Evolutionary conservation across 83 land plant species (phyloP), one percentile per base, ranked within the genome.

Genomic region (Thuja plicata): DNA sequence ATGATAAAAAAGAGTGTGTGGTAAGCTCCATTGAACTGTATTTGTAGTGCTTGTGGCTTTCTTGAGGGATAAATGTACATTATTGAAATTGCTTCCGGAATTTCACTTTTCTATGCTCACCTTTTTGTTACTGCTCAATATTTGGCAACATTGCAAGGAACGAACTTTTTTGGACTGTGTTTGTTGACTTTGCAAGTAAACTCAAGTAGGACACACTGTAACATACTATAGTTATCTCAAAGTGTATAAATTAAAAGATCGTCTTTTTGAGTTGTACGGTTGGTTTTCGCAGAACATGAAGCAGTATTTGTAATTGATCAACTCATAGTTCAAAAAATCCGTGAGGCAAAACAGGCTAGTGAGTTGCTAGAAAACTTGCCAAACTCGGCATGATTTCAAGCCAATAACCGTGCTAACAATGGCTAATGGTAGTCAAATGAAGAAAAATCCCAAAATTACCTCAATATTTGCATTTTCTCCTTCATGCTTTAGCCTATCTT

Each of bases 1-100:
- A 83, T 94, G 66, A 95, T 98, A 74, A 96, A 95, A 60, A 94
- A 93, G 81, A 95, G 88, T 89, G n/a, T 89, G 21, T 98, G 99
- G 99, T 98, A 89, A 88, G 97, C 88, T 41, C 21, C 15, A 55
- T 40, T 34, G 66, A 86, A 55, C 35, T 19, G 52, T 86, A 24
- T 80, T 41, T 19, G n/a, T 80, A 27, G 45, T 3, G 7, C 41
- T 17, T 80, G 41, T 80, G 24, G 27, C 27, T 38, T 37, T 9
- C 71, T 1, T 17, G 41, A 8, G 83, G 24, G 41, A 10, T 81
- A 40, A 40, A 80, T 17, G 9, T 80, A 9, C 11, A 24, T 52
- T 85, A 9, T 16, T 85, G 21, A 50, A 85, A 85, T 30, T 82
- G 50, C 21, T 24, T 85, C 54, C 8, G 8, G 34, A 46, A 30